Evolutionary conservation across 805 yeast genomes (phyloP).

Genomic region (Zygoascus bituminiphila): DNA sequence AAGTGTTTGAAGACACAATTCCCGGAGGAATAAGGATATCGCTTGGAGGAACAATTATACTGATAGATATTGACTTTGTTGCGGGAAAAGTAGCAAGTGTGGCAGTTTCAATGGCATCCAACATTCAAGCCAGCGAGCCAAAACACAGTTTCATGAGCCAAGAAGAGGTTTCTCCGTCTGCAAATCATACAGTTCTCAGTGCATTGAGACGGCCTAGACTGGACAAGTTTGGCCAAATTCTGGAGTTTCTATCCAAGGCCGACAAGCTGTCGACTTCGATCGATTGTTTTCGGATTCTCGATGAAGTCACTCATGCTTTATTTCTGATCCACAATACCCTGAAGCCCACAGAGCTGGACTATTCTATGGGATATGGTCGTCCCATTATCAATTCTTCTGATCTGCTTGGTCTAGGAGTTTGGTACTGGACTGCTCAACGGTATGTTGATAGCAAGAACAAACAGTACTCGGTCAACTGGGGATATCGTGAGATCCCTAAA

Average conservation of each 20-base stretch:
- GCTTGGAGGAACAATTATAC: conserved; percentile 32
- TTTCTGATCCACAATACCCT: conserved; percentile 4
- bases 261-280: conserved; percentile 29
- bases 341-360: conserved; percentile 2
- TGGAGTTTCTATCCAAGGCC: conserved; percentile 27
- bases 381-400: conserved; percentile 26
- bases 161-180: conserved; percentile 15
- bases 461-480: conserved; percentile 17
- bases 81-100: conserved; percentile 23
- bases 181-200: conserved; percentile 21
- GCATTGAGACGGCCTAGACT: conserved; percentile 27
- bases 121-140: conserved; percentile 13
- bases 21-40: conserved; percentile 29
- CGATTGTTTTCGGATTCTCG: conserved; percentile 30
- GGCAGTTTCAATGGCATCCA: conserved; percentile 24
- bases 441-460: conserved; percentile 1
- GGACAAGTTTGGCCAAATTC: conserved; percentile 26
- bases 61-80: conserved; percentile 28
- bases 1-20: conserved; percentile 30
- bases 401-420: conserved; percentile 27
- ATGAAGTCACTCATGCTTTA: conserved; percentile 26
- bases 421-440: conserved; percentile 22
- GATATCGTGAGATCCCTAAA: conserved; percentile 18
- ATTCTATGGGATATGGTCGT: conserved; percentile 21
- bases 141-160: conserved; percentile 21